Evolutionary conservation across 306 rosid species (phyloP), one percentile per base, ranked within the genome.

Genomic region (Erythrophleum fordii): DNA sequence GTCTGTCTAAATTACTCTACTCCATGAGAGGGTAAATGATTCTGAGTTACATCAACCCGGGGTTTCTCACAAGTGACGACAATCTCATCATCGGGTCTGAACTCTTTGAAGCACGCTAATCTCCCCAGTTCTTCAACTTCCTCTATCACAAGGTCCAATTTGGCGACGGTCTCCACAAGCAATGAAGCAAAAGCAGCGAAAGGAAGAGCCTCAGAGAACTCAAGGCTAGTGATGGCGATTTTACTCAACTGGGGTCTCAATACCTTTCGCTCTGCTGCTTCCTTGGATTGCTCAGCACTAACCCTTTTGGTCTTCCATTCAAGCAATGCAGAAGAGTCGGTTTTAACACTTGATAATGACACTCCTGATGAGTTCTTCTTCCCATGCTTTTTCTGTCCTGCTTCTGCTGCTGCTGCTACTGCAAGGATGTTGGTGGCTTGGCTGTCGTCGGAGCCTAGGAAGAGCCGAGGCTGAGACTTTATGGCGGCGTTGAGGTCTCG

Each of bases 161-260:
- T 94, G 0, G 97, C 98, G 66, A 88, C 97, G 0, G 88, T 90
- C 82, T 94, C 98, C 80, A 92, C 97, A 6, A 94, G 90, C 86
- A 92, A 66, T 5, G 95, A 90, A 18, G 97, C 97, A 80, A 94
- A 94, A 8, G 98, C 97, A 51, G 97, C 98, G 34, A 94, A 86
- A 11, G 97, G 97, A 70, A 92, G 90, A 37, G 97, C 97, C 53
- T 94, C 98, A 13, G 91, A 90, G 83, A 94, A 90, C 73, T 94
- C 98, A 1, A 94, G 90, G 85, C 97, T 80, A 1, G 95, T 94
- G 52, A 90, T 90, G 0, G 92, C 95, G 0, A 90, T 86, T 66
- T 86, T 92, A 77, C 97, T 92, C 77, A 89, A 34, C 71, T 92
- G 97, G 12, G 85, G 86, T 83, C 97, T 90, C 72, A 91, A 49